Base-by-base conservation (phyloP, 768 basidiomycete species). In the Pleurotus giganteus region DNA sequence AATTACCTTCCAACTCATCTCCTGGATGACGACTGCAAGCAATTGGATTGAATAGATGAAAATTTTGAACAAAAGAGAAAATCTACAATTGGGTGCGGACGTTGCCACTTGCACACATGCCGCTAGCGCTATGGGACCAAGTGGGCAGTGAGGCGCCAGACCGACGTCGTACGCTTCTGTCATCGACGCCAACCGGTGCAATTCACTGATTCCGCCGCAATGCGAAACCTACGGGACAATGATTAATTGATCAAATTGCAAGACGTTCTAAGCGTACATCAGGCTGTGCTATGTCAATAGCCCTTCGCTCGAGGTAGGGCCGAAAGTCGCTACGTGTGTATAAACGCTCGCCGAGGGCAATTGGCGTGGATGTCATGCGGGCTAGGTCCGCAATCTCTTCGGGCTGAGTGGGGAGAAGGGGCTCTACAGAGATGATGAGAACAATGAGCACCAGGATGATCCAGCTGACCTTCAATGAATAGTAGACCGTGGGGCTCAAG, bases 121-220 rank as follows among this genome's bases (percentile, higher is more conserved):
- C 4, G 86, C 88, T 21, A 89, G 75, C 0, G 86, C 85, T 27
- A 90, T 80, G 0, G 87, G 88, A 0, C 86, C 86, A 1, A 87
- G 62, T 2, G 88, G 87, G 67, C 86, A 88, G 62, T 89, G 86
- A 4, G 88, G 86, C 0, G 86, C 88, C 49, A 85, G 64, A 9
- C 80, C 86, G 50, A 89, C 82, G 58, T 89, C 89, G 63, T 88
- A 89, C 3, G 79, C 83, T 65, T 87, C 84, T 1, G 80, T 78
- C 60, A 86, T 69, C 21, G 74, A 69, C 4, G 84, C 82, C 19
- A 87, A 82, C 39, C 81, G 74, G 39, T 80, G 75, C 4, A 82
- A 67, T 63, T 86, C 83, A 36, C 69, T 71, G 62, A 87, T 86
- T 3, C 84, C 81, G 23, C 84, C 82, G 32, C 82, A 83, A 58